phyloP scores from a whole-genome alignment of 768 basidiomycete species.

The Hemileccinum impolitum region DNA sequence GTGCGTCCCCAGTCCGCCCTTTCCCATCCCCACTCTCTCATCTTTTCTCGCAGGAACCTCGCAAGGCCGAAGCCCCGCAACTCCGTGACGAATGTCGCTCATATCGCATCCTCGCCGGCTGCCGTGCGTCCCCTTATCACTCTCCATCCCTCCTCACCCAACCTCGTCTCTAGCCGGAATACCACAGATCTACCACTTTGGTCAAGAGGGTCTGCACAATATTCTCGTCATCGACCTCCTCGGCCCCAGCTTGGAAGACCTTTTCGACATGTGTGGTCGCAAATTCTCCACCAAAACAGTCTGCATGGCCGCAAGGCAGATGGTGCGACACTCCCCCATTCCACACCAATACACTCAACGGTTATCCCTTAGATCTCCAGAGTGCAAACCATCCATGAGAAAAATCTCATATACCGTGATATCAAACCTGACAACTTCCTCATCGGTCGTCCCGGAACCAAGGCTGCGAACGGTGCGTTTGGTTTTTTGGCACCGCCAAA shows the following conservation, averaged over 20 bases:
- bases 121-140: constrained; percentile 56
- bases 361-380: constrained; percentile 65
- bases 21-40: constrained; percentile 6
- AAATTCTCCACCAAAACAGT: constrained; percentile 98
- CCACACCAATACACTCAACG: constrained; percentile 2
- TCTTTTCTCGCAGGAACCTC: constrained; percentile 59
- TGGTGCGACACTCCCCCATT: constrained; percentile 50
- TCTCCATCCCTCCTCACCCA: constrained; percentile 9
- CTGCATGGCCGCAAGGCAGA: constrained; percentile 98
- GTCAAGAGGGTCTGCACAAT: constrained; percentile 97
- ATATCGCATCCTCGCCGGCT: constrained; percentile 86
- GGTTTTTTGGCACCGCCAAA: background rate
- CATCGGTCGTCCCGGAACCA: constrained; percentile 90
- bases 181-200: constrained; percentile 99
- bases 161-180: constrained; percentile 70
- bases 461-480: constrained; percentile 70
- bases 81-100: constrained; percentile 98
- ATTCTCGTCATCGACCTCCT: constrained; percentile 98
- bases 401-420: constrained; percentile 98
- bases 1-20: constrained; percentile 49
- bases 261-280: constrained; percentile 98
- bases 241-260: constrained; percentile 93
- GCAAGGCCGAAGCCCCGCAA: constrained; percentile 96
- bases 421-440: constrained; percentile 99
- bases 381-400: constrained; percentile 98